Base-by-base conservation (phyloP, 176 grass and related monocot species). In the Leersia perrieri region DNA sequence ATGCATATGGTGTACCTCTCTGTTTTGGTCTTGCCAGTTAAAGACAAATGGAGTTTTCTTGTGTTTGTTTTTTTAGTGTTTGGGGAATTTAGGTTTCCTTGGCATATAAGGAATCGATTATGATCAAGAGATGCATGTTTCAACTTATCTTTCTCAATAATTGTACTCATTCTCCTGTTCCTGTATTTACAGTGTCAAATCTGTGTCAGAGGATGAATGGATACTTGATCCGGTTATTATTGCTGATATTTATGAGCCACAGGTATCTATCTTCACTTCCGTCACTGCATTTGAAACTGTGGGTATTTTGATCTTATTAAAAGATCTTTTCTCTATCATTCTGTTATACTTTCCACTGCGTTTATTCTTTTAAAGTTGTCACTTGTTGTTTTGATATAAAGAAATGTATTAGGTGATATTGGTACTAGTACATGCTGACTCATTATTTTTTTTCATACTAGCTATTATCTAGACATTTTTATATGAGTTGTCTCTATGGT, bases 191-290 rank as follows among this genome's bases (percentile, higher is more conserved):
- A 99, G 92, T 90, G 96, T 99, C 35, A 95, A 95, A 89, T 91
- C 86, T 90, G 79, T 91, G 20, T 86, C 81, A 1, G 90, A 99
- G 78, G 90, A 95, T 76, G 88, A 93, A 78, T 99, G 96, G 96
- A 93, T 95, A 84, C 80, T 99, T 60, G 92, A 99, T 84, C 92
- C 96, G 41, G 88, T 86, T 57, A 83, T 86, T 33, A 95, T 99
- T 39, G 90, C 88, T 1, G 88, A 99, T 82, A 86, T 89, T 75
- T 95, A 93, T 31, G 88, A 93, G 83, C 78, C 80, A 84, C 90
- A 93, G 90, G 92, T 99, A 84, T 75, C n/a, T 74, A 73, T 33
- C 64, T 68, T 42, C 25, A 39, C 63, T 23, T 33, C 30, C 61
- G 34, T 12, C 8, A 3, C 3, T 76, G 4, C 44, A 15, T 55